Evolutionary conservation across 2,329 filamentous ascomycete genomes (phyloP).

Genomic region (Botrytis elliptica): DNA sequence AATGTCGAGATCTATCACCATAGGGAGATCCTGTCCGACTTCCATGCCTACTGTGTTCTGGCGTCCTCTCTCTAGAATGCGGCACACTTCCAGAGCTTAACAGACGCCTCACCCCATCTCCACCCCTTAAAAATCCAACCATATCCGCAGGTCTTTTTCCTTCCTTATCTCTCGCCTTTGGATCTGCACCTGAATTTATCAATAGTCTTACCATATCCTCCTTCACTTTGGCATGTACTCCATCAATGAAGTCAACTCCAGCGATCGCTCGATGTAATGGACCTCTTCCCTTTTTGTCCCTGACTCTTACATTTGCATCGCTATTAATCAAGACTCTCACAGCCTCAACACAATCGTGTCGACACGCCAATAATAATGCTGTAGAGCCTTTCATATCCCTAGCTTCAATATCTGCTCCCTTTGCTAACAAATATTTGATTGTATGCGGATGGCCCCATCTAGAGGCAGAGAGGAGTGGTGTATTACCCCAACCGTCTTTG

Average conservation of each 20-base stretch:
- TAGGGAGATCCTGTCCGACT: conserved; percentile 8
- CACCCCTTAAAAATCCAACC: conserved; percentile 24
- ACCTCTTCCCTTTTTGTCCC: conserved; percentile 27
- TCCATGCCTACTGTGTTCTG: neutral
- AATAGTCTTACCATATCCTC: conserved; percentile 26
- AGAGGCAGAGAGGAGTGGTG: conserved; percentile 24
- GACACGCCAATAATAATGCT: conserved; percentile 25
- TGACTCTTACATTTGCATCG: conserved; percentile 23
- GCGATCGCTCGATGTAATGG: conserved; percentile 28
- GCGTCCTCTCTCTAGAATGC: neutral
- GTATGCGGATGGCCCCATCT: conserved; percentile 26
- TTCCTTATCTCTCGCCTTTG: conserved; percentile 22
- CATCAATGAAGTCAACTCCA: conserved; percentile 25
- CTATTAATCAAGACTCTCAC: conserved; percentile 23
- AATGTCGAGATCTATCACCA: neutral
- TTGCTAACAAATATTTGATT: conserved; percentile 19
- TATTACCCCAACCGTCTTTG: conserved; percentile 24
- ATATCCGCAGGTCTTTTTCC: conserved; percentile 26
- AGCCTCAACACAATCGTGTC: conserved; percentile 25
- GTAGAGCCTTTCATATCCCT: conserved; percentile 27
- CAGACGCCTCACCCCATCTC: conserved; percentile 25
- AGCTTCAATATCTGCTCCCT: conserved; percentile 25
- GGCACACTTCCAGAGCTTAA: conserved; percentile 14
- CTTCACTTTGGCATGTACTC: conserved; percentile 20
- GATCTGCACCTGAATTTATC: conserved; percentile 27